These are phyloP conservation scores for Suillus placidus DNA, from an alignment of 768 basidiomycete species.

Conservation along the genomic window DNA sequence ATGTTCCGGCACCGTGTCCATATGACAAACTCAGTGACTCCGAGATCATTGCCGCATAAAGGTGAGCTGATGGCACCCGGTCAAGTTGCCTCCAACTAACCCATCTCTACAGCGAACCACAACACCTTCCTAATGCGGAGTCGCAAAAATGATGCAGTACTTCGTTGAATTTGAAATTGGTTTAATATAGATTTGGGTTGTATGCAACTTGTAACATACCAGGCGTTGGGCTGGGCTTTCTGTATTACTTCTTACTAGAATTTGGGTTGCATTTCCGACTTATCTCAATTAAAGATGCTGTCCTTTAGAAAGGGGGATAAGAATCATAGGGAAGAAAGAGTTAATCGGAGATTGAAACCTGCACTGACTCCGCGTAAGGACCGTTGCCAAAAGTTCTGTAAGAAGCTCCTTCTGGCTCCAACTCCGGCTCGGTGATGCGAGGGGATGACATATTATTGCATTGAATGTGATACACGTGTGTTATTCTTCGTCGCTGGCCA, in stretches of 20 bases:
- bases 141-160: neutral
- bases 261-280: neutral
- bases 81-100: slow-evolving; percentile 3
- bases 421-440: neutral
- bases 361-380: too few relatives aligned
- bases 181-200: neutral
- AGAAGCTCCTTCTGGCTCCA: neutral
- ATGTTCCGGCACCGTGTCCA: slow-evolving; percentile 22
- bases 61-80: neutral
- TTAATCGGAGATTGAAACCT: too few relatives aligned
- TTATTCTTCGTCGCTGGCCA: neutral
- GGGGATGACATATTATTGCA: too few relatives aligned
- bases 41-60: slow-evolving; percentile 10
- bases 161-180: neutral
- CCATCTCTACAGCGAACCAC: neutral
- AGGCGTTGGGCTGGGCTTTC: neutral
- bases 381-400: too few relatives aligned
- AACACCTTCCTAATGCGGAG: slow-evolving; percentile 11
- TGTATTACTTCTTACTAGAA: neutral
- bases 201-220: neutral
- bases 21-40: slow-evolving; percentile 17
- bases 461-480: neutral
- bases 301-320: neutral
- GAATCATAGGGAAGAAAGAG: too few relatives aligned
- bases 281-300: neutral